Conservation (phyloP, 805 yeast species). For the Lipomyces yamanashiensis region DNA sequence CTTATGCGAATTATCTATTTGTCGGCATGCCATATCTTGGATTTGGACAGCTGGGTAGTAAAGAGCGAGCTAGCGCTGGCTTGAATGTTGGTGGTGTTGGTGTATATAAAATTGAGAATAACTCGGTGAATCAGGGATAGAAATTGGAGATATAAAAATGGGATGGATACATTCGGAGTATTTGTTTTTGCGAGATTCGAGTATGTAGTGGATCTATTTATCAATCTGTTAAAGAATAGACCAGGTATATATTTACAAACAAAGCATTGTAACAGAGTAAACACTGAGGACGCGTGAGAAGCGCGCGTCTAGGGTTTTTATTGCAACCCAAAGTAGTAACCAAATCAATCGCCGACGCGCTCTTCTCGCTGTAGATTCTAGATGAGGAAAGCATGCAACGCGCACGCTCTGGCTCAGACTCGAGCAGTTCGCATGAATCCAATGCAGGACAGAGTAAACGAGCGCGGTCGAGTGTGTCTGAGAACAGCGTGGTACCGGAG, state of each 20-base stretch:
- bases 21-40: conserved; percentile 33
- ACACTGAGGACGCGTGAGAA: neutral
- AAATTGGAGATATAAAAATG: neutral
- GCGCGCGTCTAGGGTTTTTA: neutral
- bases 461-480: neutral
- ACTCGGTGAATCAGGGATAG: neutral
- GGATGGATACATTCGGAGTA: no score
- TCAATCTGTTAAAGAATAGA: neutral
- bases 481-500: neutral
- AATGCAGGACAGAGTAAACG: neutral
- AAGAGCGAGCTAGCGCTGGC: neutral
- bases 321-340: neutral
- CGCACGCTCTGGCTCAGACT: conserved; percentile 5
- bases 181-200: neutral
- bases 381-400: conserved; percentile 6
- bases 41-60: conserved; percentile 25
- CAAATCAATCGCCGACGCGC: neutral
- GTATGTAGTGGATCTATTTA: neutral
- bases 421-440: conserved; percentile 2
- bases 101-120: conserved; percentile 6
- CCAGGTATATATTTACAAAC: neutral
- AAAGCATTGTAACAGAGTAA: neutral
- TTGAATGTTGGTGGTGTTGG: conserved; percentile 30
- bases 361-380: neutral
- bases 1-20: conserved; percentile 19